Base-by-base conservation (phyloP, 352 stramenopile species). In the Globisporangium uncinulatum region DNA sequence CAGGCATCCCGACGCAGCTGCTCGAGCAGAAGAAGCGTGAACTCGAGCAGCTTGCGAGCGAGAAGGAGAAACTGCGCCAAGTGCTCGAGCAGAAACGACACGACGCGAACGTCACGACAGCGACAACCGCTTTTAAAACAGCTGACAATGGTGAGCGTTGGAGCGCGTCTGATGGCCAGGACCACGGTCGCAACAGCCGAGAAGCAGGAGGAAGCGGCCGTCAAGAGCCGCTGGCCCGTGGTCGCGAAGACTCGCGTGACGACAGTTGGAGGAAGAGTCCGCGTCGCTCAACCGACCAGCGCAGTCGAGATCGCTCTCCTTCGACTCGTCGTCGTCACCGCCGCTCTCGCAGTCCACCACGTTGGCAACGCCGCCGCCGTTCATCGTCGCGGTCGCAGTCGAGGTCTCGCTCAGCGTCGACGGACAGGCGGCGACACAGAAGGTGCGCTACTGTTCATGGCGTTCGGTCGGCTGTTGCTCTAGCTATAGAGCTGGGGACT, bases 1-100 rank as follows among this genome's bases (percentile, higher is more conserved):
- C 83, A 13, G 91, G 91, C 44, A 97, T 97, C 60, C 88, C 90
- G 1, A 76, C 70, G 44, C 69, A 65, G 43, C 89, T 97, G 59
- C 54, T 97, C 29, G 83, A 97, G 61, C 80, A 94, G 69, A 97
- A 97, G 75, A 97, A 96, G 65, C 69, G 85, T 42, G 87, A 97
- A 57, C 78, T 96, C 57, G 73, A 87, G 54, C 56, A 65, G n/a
- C 65, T 79, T 36, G 75, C 73, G 21, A 50, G 70, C 8, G 71
- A 87, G 15, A 90, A 91, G 51, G 60, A 79, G 7, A 60, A 74
- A 39, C 58, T 92, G n/a, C 77, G 77, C 17, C 55, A 80, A 20
- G 74, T 86, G 47, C 66, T 91, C 31, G 72, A 85, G 19, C 54
- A 57, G 36, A 91, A 91, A 67, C 67, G 61, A 10, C 54, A 66